phyloP scores from a whole-genome alignment of 1,284 basidiomycete genomes.

The Fomitiporia mediterranea region DNA sequence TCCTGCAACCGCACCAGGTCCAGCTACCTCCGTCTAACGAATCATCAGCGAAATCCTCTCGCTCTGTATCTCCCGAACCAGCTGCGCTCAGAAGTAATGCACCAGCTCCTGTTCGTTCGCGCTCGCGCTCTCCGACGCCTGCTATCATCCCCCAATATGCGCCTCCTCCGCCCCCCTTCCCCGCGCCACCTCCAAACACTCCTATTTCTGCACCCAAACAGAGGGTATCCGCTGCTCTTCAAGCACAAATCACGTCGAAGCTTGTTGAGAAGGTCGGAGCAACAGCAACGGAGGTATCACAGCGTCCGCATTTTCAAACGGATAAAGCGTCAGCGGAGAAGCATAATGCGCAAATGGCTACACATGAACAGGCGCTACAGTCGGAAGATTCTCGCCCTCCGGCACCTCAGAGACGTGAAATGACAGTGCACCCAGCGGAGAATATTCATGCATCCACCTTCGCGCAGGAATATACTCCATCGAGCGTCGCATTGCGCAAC shows the following conservation, averaged over 20 bases:
- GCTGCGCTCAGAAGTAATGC: not conserved
- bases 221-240: not conserved
- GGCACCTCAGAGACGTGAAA: no score
- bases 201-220: slow-evolving; percentile 4
- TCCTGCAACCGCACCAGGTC: slow-evolving; percentile 9
- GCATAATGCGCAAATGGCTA: not conserved
- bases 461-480: no score
- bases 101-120: slow-evolving; percentile 1
- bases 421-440: no score
- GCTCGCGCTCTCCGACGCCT: slow-evolving; percentile 16
- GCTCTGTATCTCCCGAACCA: slow-evolving; percentile 3
- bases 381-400: no score
- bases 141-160: slow-evolving; percentile 12
- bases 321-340: not conserved
- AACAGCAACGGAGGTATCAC: not conserved
- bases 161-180: slow-evolving; percentile 16
- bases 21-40: slow-evolving; percentile 2
- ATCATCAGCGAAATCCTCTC: slow-evolving; percentile 13
- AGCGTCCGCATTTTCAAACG: no score
- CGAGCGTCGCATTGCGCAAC: no score
- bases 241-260: not conserved
- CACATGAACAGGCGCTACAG: no score
- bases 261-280: not conserved
- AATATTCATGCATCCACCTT: no score
- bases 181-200: slow-evolving; percentile 12